Percentiles rank a stretch among this genome's conserved stretches.
phyloP scores from a whole-genome alignment of 768 basidiomycete genomes.

The Fistulinella prunicolor region DNA sequence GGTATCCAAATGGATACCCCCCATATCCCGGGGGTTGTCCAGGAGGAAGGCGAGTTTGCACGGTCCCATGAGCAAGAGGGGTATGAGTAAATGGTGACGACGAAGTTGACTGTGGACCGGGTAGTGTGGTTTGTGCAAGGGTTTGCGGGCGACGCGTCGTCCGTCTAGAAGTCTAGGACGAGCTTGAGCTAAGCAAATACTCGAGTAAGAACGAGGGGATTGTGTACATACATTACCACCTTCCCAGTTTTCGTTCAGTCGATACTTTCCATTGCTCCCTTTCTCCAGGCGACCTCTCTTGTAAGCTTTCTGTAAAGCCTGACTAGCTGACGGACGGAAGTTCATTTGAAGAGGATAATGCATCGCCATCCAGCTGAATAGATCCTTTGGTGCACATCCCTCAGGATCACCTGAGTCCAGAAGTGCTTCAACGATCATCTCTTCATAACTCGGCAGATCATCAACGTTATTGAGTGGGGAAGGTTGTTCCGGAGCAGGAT shows the following conservation, averaged over 20 bases:
- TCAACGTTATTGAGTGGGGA: slow-evolving; percentile 29
- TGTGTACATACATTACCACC: slow-evolving; percentile 65
- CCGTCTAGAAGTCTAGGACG: slow-evolving; percentile 63
- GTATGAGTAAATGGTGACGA: slow-evolving; percentile 61
- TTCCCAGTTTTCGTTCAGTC: slow-evolving; percentile 74
- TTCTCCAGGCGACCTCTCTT: slow-evolving; percentile 81
- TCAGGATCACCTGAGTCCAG: slow-evolving; percentile 64
- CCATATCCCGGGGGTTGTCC: slow-evolving; percentile 35
- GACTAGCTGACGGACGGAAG: slow-evolving; percentile 85
- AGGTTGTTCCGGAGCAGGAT: slow-evolving; percentile 29
- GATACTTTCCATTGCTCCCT: slow-evolving; percentile 67
- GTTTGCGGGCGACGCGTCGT: slow-evolving; percentile 79
- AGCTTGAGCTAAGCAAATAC: slow-evolving; percentile 7
- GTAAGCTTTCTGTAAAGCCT: slow-evolving; percentile 84
- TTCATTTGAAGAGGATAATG: slow-evolving; percentile 84
- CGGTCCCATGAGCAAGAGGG: slow-evolving; percentile 37
- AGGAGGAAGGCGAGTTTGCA: slow-evolving; percentile 36
- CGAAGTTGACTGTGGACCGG: slow-evolving; percentile 26
- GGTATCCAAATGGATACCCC: slow-evolving; percentile 40
- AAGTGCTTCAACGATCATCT: slow-evolving; percentile 86
- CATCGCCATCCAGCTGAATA: slow-evolving; percentile 82
- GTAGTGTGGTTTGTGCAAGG: slow-evolving; percentile 27
- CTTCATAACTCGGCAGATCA: slow-evolving; percentile 85
- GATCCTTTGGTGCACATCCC: slow-evolving; percentile 76
- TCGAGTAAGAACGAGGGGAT: neutral